Evolutionary conservation across 768 basidiomycete genomes (phyloP).

Genomic region (Heimioporus sp.): DNA sequence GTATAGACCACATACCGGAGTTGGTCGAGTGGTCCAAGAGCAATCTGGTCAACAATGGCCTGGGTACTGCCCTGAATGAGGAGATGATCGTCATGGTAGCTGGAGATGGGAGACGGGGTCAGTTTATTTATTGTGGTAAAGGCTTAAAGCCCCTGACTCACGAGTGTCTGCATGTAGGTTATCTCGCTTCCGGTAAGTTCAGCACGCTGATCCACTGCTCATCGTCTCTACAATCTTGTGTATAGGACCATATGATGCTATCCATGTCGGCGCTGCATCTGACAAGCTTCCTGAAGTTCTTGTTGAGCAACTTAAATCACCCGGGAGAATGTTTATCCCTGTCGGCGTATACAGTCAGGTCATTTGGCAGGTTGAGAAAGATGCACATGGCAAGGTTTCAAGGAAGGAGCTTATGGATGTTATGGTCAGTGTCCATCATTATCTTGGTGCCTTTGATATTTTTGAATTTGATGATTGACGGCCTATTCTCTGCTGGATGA

Average conservation of each 20-base stretch:
- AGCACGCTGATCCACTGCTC: no score
- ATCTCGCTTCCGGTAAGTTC: slow-evolving; percentile 33
- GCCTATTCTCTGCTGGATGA: background rate
- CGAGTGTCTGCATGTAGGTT: slow-evolving; percentile 27
- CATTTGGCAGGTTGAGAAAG: slow-evolving; percentile 81
- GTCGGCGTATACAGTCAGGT: slow-evolving; percentile 63
- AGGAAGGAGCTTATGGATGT: slow-evolving; percentile 75
- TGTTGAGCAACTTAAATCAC: slow-evolving; percentile 72
- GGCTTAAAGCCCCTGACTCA: background rate
- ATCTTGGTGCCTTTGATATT: slow-evolving; percentile 7
- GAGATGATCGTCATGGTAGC: slow-evolving; percentile 59
- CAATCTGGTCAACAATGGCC: slow-evolving; percentile 69
- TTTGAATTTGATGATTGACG: slow-evolving; percentile 12
- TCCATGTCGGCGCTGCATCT: slow-evolving; percentile 94
- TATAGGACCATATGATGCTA: slow-evolving; percentile 71
- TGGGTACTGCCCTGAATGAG: slow-evolving; percentile 50
- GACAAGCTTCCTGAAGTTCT: slow-evolving; percentile 67
- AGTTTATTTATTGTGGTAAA: slow-evolving; percentile 6
- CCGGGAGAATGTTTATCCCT: slow-evolving; percentile 91
- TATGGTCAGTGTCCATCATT: slow-evolving; percentile 46
- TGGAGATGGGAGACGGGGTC: slow-evolving; percentile 85
- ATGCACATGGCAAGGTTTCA: slow-evolving; percentile 61
- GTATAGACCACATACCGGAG: slow-evolving; percentile 87
- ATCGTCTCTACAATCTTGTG: background rate
- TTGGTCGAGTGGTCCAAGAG: slow-evolving; percentile 66